phyloP scores from a whole-genome alignment of 2,329 filamentous ascomycete species.

The Mariannaea sp. region DNA sequence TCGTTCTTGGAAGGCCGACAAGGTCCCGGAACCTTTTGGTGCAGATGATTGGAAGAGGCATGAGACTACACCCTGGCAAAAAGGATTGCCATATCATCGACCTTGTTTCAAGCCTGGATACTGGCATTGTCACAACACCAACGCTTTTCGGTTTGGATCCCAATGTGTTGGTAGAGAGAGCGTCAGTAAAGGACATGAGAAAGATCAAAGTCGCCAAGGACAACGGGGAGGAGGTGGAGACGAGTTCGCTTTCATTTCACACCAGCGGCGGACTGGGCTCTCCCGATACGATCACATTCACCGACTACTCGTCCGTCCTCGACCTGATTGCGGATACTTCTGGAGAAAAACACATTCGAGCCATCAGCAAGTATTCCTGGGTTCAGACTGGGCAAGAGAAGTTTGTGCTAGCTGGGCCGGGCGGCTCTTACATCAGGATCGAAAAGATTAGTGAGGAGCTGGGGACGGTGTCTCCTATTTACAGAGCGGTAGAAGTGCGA shows the following conservation, averaged over 20 bases:
- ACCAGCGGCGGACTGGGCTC: slow-evolving; percentile 23
- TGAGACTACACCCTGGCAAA: slow-evolving; percentile 82
- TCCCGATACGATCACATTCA: slow-evolving; percentile 69
- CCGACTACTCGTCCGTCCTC: slow-evolving; percentile 89
- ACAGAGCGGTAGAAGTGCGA: slow-evolving; percentile 54
- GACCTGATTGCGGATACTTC: slow-evolving; percentile 85
- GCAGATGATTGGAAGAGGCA: slow-evolving; percentile 96
- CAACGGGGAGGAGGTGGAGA: slow-evolving; percentile 42
- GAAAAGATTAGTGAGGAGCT: slow-evolving; percentile 44
- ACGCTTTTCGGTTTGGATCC: slow-evolving; percentile 94
- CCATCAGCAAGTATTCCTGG: slow-evolving; percentile 79
- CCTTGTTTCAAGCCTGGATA: slow-evolving; percentile 84
- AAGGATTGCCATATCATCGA: slow-evolving; percentile 93
- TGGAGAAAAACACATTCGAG: slow-evolving; percentile 77
- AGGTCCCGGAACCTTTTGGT: slow-evolving; percentile 90
- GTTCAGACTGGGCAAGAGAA: slow-evolving; percentile 73
- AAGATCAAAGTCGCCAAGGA: slow-evolving; percentile 56
- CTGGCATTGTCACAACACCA: slow-evolving; percentile 86
- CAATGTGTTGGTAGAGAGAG: slow-evolving; percentile 71
- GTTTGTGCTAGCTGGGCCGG: slow-evolving; percentile 71
- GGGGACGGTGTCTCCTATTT: slow-evolving; percentile 39
- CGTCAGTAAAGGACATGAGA: slow-evolving; percentile 65
- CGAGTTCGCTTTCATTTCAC: slow-evolving; percentile 21
- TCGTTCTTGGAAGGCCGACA: slow-evolving; percentile 85
- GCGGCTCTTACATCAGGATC: slow-evolving; percentile 65